These are phyloP conservation scores for Phytophthora sojae DNA, from an alignment of 352 stramenopile genomes.

Conservation along the genomic window DNA sequence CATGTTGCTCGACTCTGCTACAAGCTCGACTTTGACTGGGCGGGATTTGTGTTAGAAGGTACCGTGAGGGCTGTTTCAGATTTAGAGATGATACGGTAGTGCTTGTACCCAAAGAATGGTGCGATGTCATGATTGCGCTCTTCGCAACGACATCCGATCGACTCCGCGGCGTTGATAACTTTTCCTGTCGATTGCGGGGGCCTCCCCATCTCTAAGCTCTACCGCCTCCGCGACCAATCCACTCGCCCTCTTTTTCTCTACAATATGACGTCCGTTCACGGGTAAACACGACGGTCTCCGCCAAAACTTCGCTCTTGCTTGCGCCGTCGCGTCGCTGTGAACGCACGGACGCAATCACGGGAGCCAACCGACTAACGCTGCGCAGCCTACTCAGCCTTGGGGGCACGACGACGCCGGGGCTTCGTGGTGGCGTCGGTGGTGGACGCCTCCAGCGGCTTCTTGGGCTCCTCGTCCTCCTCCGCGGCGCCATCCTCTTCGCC, in stretches of 20 bases:
- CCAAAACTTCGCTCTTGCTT: slow-evolving; percentile 15
- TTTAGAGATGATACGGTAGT: not conserved
- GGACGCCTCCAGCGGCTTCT: slow-evolving; percentile 27
- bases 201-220: slow-evolving; percentile 34
- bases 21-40: slow-evolving; percentile 2
- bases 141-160: too few relatives aligned
- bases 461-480: slow-evolving; percentile 27
- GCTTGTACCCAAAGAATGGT: not conserved
- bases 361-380: slow-evolving; percentile 14
- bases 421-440: slow-evolving; percentile 38
- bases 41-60: not conserved
- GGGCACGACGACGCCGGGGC: slow-evolving; percentile 63
- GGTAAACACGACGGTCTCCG: slow-evolving; percentile 14
- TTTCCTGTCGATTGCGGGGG: slow-evolving; percentile 24
- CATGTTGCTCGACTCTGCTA: slow-evolving; percentile 16
- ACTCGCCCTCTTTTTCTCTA: slow-evolving; percentile 36
- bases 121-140: not conserved
- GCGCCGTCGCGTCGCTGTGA: slow-evolving; percentile 10
- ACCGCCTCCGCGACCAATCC: slow-evolving; percentile 28
- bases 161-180: not conserved
- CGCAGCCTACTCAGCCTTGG: slow-evolving; percentile 66
- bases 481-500: slow-evolving; percentile 48
- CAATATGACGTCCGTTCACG: slow-evolving; percentile 19
- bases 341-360: slow-evolving; percentile 27
- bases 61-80: not conserved